Evolutionary conservation across 2,329 filamentous ascomycete species (phyloP), one percentile per base, ranked within the genome.

Genomic region (Penicillium nordicum): DNA sequence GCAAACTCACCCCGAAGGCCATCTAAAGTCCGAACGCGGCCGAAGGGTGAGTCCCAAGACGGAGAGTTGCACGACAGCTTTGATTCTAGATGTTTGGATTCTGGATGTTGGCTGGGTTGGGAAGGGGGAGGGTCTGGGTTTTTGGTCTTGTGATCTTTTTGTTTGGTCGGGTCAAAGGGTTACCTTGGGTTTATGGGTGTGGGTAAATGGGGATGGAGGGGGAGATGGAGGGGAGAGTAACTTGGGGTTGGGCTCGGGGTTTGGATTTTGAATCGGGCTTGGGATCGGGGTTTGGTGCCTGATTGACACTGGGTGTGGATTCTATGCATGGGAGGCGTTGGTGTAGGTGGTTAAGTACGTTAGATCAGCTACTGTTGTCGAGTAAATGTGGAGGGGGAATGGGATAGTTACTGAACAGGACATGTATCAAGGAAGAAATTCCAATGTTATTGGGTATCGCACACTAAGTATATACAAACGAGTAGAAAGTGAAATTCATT

Each of bases 371-470:
- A 9, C 7, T 14, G 23, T 7, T 32, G 27, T 18, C 2, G 16
- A 25, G 18, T 4, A 2, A 25, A 18, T 16, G 23, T 29, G 9
- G 18, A 46, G 3, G 14, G 10, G 7, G 23, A 50, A 11, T 14
- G 4, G 11, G 27, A 40, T 18, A 21, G 21, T 21, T 21, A 38
- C 23, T 16, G 16, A 27, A 4, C 11, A 23, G 10, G 11, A 12
- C 7, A 27, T 29, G 34, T 14, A 18, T 9, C 5, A n/a, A 3
- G 1, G 29, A 30, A 41, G 10, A 18, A 18, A 40, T 11, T 25
- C 32, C 44, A 25, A 47, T 42, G 16, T 38, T 18, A 57, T 49
- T 57, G 55, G 38, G 44, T 57, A 49, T 57, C 38, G n/a, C 29
- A 27, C 9, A 32, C 6, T 48, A 57, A 32, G 37, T 57, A 57